Evolutionary conservation across 2,329 filamentous ascomycete species (phyloP).

Genomic region (Cladosporium sp.): DNA sequence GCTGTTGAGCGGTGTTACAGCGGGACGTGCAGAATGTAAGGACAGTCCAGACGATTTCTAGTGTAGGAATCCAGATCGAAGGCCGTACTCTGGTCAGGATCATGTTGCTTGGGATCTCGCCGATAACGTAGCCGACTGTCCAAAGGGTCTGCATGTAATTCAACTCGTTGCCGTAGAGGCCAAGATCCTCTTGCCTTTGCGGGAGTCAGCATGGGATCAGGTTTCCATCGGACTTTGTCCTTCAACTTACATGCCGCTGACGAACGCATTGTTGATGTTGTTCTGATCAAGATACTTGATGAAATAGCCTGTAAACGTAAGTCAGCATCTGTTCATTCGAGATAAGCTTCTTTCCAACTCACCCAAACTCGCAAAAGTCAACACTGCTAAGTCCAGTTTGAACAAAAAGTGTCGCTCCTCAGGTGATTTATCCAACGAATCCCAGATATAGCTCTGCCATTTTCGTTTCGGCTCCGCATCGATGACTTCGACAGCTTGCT

Average conservation of each 20-base stretch:
- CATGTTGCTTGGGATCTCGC: slow-evolving; percentile 48
- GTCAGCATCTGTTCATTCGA: neutral
- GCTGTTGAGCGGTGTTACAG: slow-evolving; percentile 42
- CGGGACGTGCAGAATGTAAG: slow-evolving; percentile 26
- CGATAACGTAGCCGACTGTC: slow-evolving; percentile 49
- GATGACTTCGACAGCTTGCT: slow-evolving; percentile 19
- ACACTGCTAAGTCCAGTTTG: slow-evolving; percentile 52
- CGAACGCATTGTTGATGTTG: slow-evolving; percentile 48
- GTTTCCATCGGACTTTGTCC: neutral
- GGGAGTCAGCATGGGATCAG: slow-evolving; percentile 29
- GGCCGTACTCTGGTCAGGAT: slow-evolving; percentile 47
- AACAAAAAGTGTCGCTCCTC: slow-evolving; percentile 53
- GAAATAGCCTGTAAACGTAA: slow-evolving; percentile 42
- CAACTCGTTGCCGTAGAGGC: slow-evolving; percentile 56
- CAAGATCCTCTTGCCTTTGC: slow-evolving; percentile 57
- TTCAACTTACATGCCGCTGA: slow-evolving; percentile 42
- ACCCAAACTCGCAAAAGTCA: slow-evolving; percentile 53
- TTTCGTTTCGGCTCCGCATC: slow-evolving; percentile 31
- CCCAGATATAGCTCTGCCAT: slow-evolving; percentile 57
- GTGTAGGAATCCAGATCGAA: slow-evolving; percentile 45
- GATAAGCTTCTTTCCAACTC: slow-evolving; percentile 27
- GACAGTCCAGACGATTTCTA: slow-evolving; percentile 12
- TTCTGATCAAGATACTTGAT: slow-evolving; percentile 49
- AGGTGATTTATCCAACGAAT: slow-evolving; percentile 55
- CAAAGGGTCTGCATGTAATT: slow-evolving; percentile 39